Base-by-base conservation (phyloP, 768 basidiomycete genomes). In the Collybia sordida region DNA sequence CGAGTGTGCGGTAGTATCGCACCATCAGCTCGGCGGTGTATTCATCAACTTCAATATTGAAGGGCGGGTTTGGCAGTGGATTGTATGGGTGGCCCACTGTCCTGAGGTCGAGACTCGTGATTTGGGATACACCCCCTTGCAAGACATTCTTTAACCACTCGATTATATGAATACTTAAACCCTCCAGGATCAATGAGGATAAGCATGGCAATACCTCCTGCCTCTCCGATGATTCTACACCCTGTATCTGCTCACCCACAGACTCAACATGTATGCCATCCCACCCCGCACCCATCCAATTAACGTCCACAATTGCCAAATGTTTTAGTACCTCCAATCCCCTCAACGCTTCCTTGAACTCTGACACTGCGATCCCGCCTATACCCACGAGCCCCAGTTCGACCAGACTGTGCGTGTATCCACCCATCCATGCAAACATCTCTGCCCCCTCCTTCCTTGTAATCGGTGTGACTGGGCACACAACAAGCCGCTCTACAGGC, bases 271-370 rank as follows among this genome's bases (percentile, higher is more conserved):
- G 14, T 11, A n/a, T n/a, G n/a, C n/a, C n/a, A n/a, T 31, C 11
- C 27, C 28, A 7, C 28, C 8, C 22, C 22, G 45, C 25, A 17
- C 15, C 15, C 3, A 18, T 14, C 52, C 47, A 40, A n/a, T 14
- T 31, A 15, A 47, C 52, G 38, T 41, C n/a, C 18, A 45, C 31
- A 9, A 57, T 18, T 21, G 43, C 40, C 5, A 57, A 22, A 31
- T 57, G 55, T 19, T 39, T 45, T 17, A 57, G 42, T 14, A 38
- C 46, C 45, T 36, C 35, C 18, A 54, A 40, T 21, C 48, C 43
- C 3, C 25, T 24, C 12, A 51, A 40, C 18, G 39, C 36, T 9
- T 31, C 15, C 19, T 27, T 6, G 25, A 57, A 51, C 9, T 23
- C 28, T 22, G 23, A 7, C 11, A 53, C 40, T 12, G 45, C 44